Base-by-base conservation (phyloP, 1,139 yeast species). In the Taphrina confusa region DNA sequence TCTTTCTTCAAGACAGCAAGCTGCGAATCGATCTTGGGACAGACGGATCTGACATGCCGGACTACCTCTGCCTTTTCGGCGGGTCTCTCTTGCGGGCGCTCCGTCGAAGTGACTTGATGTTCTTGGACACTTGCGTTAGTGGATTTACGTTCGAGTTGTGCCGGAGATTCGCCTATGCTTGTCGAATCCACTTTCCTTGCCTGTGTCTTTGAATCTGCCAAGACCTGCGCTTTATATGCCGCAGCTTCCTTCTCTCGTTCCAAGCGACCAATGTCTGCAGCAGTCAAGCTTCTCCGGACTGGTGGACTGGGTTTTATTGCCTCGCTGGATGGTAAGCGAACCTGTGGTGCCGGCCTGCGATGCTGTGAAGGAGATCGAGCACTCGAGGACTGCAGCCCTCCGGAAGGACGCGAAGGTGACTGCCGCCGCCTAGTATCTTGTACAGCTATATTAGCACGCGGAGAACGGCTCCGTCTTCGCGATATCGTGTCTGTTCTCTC, bases 181-280 rank as follows among this genome's bases (percentile, higher is more conserved):
- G 18, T 42, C 11, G 31, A 12, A 11, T 23, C 30, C 20, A 23
- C 25, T 1, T 9, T 9, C 31, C 9, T 42, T 9, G 47, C 6
- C 20, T 42, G 47, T 25, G 33, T 23, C 20, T 33, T 47, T 18
- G 31, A 42, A 12, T 47, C 52, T 6, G 39, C 40, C 12, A 47
- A 42, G 9, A 47, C 52, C 31, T 34, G 31, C 9, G 50, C 51
- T 28, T 54, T 54, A 27, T 54, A 54, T 11, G 49, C 58, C 28
- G 51, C 51, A 4, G 58, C 58, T 37, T 54, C 58, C 22, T 36
- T 33, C 33, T 54, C 58, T 4, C 58, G 31, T 20, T 33, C 45
- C 1, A 54, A 22, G 14, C 58, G 50, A 4, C 49, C 58, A n/a
- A 45, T 45, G 16, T 54, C 58, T 11, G 58, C 58, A 12, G 58